Conservation (phyloP, 345 rosid genomes). For the Anastatica hierochuntica region DNA sequence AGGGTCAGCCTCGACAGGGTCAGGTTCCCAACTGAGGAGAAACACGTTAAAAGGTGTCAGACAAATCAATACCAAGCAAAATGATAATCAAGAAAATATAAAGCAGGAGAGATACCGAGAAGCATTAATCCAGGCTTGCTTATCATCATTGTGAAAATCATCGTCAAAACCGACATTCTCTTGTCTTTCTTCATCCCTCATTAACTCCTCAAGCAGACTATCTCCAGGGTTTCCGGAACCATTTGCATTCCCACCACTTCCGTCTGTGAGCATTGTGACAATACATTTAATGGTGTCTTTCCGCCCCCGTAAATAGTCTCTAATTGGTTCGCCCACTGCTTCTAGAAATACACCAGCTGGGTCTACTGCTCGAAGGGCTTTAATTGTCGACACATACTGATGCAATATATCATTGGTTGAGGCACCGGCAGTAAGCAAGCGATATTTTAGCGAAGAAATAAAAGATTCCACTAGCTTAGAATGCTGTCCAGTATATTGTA, state of each 20-base stretch:
- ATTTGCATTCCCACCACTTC: conserved; percentile 70
- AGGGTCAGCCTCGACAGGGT: conserved; percentile 89
- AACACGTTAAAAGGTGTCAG: conserved; percentile 3
- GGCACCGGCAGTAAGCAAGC: conserved; percentile 96
- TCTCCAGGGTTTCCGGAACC: conserved; percentile 83
- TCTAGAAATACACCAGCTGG: conserved; percentile 92
- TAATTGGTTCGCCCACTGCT: conserved; percentile 94
- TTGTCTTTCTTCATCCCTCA: conserved; percentile 85
- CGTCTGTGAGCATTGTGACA: conserved; percentile 97
- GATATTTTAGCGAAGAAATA: conserved; percentile 65
- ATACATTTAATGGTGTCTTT: conserved; percentile 95
- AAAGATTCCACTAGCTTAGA: conserved; percentile 89
- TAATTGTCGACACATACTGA: conserved; percentile 93
- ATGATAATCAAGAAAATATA: not conserved
- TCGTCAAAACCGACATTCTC: conserved; percentile 59
- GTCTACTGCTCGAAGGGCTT: conserved; percentile 87
- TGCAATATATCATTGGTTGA: conserved; percentile 98
- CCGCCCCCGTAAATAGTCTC: conserved; percentile 81
- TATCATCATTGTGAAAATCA: conserved; percentile 75
- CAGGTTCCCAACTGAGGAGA: conserved; percentile 90
- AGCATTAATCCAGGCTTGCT: conserved; percentile 82
- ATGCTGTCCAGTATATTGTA: conserved; percentile 92
- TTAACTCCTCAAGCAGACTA: conserved; percentile 96
- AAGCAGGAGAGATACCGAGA: conserved; percentile 33
- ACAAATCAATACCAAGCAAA: conserved; percentile 5